These are phyloP conservation scores for Crithidia brevicula DNA, from an alignment of 208 protist species.

Conservation along the genomic window DNA sequence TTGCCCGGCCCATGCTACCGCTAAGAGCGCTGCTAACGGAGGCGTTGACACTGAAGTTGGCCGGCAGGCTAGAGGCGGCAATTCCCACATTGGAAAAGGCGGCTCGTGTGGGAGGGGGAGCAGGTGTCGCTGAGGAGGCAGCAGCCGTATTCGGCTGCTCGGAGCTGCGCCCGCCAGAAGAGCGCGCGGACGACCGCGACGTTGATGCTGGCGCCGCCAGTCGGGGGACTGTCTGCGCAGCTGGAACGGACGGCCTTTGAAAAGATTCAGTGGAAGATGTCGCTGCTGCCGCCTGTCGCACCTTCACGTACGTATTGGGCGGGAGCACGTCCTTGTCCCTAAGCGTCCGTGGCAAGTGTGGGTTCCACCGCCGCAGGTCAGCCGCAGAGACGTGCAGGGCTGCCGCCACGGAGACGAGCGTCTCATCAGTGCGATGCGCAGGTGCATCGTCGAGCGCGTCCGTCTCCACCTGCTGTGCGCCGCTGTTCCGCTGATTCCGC, in stretches of 20 bases:
- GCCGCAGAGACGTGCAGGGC: constrained; percentile 24
- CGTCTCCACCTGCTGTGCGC: no score
- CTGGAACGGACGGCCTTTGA: neutral
- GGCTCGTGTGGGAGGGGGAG: neutral
- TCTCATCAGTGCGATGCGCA: constrained; percentile 18
- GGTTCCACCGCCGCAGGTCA: constrained; percentile 54
- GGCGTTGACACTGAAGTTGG: no score
- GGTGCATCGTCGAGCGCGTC: neutral
- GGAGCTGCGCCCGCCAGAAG: neutral
- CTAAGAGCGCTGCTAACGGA: constrained; percentile 14
- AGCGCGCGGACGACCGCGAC: constrained; percentile 1
- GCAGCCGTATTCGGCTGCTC: neutral
- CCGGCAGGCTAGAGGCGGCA: no score
- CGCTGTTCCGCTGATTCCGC: no score
- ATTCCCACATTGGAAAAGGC: neutral
- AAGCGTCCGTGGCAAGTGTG: constrained; percentile 41
- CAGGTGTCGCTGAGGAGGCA: neutral
- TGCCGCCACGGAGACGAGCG: constrained; percentile 36
- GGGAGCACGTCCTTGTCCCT: constrained; percentile 35
- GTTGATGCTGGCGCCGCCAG: constrained; percentile 1
- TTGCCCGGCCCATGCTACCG: constrained; percentile 18
- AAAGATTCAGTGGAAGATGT: neutral
- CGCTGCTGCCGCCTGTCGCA: neutral
- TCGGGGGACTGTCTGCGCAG: neutral
- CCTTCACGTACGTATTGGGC: constrained; percentile 61